Base-by-base conservation (phyloP, 1,139 yeast species). In the Kodamaea anthophila region DNA sequence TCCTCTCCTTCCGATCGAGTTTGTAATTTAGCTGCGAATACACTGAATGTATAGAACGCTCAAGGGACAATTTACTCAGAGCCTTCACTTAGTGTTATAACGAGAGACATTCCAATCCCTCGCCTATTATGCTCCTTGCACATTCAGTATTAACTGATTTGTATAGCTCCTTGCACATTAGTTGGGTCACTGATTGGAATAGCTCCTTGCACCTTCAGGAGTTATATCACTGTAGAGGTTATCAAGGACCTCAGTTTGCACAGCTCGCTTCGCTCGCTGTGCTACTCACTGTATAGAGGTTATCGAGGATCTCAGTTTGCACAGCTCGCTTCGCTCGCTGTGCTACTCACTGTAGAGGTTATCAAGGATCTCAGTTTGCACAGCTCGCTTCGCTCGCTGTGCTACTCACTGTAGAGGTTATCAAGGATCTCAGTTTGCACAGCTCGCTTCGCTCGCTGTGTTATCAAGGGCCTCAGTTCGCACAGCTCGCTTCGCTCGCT, bases 331-430 rank as follows among this genome's bases (percentile, higher is more conserved):
- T 19, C 21, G 10, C 21, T 19, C 21, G 21, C 10, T 21, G 5
- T 12, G 13, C 13, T 13, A 12, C n/a, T n/a, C n/a, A n/a, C n/a
- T n/a, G n/a, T 21, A 21, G 14, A 21, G 23, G 15, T 12, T 21
- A 21, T n/a, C 6, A 5, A 13, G 13, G 9, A 19, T 19, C 5
- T 19, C 7, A 11, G 10, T 7, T n/a, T 19, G 9, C 10, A 19
- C 21, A 9, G 9, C 10, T 11, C 5, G 5, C 11, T n/a, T 19
- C 21, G 10, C 21, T 19, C 21, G 21, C 10, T 21, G 5, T 12
- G 13, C 13, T 13, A 12, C n/a, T n/a, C n/a, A n/a, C n/a, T n/a
- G n/a, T 21, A 21, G 14, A 21, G 23, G 15, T 12, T 21, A 21
- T n/a, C 6, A 5, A 13, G 13, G 9, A 19, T 19, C 5, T 19